Evolutionary conservation across 2,329 filamentous ascomycete species (phyloP), one percentile per base, ranked within the genome.

Genomic region (Didymella exigua): DNA sequence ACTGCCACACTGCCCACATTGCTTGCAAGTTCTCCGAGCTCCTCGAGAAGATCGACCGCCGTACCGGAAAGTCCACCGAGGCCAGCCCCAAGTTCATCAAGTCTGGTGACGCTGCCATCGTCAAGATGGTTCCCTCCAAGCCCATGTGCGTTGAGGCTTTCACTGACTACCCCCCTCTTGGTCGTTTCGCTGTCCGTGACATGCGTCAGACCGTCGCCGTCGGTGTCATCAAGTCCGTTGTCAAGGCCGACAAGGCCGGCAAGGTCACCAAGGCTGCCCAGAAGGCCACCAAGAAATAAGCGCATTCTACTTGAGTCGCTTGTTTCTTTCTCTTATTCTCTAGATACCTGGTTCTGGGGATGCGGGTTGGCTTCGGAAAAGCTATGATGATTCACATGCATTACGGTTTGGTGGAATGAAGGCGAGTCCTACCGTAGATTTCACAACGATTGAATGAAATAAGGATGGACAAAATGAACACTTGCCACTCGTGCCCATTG

Each of bases 71-170:
- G 89, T 90, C 93, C 70, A 87, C 91, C 77, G 95, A 99, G 84
- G 78, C 84, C 80, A 79, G 77, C 77, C 95, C 95, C 84, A 99
- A 99, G 90, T 98, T 97, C 89, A 93, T 99, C 91, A 99, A 99
- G 92, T 97, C 93, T 77, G 95, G 95, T 89, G 95, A 99, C 82
- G 93, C 95, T 72, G 93, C 93, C 82, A 99, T 99, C 84, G 95
- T 99, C 86, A 98, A 97, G 92, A 98, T 99, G 95, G 79, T 97
- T 86, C 95, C 95, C 80, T 97, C 93, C 86, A 99, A 99, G 93
- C 95, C 95, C 80, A 99, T 99, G 95, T 99, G 95, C 83, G 95
- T 99, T 82, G 95, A 99, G 91, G 85, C 95, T 75, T 99, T 98
- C 92, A 97, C 93, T 76, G 92, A 97, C 79, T 99, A 98, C 87